phyloP scores from a whole-genome alignment of 306 rosid species.

The Inga oerstediana region DNA sequence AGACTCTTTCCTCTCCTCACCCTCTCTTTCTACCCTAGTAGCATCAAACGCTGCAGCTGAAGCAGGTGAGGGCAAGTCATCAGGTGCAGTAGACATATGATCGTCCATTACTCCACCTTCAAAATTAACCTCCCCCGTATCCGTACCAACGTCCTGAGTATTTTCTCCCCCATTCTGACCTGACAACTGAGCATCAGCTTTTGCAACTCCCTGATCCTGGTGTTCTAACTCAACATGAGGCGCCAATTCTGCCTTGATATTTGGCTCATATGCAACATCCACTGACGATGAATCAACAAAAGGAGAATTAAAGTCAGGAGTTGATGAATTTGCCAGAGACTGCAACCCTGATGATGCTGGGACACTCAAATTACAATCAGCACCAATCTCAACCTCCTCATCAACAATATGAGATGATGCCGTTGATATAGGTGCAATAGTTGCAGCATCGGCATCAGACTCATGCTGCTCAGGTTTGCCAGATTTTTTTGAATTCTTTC shows the following conservation, averaged over 20 bases:
- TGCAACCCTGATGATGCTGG: slow-evolving; percentile 47
- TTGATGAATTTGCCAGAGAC: slow-evolving; percentile 39
- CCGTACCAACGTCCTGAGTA: slow-evolving; percentile 32
- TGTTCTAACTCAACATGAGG: slow-evolving; percentile 39
- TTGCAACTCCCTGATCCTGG: slow-evolving; percentile 40
- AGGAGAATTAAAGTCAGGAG: slow-evolving; percentile 38
- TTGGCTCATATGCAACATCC: slow-evolving; percentile 28
- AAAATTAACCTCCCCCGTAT: slow-evolving; percentile 39
- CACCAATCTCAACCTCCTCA: slow-evolving; percentile 46
- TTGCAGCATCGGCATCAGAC: slow-evolving; percentile 53
- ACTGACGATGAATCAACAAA: slow-evolving; percentile 39
- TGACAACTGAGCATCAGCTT: slow-evolving; percentile 41
- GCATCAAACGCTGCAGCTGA: slow-evolving; percentile 35
- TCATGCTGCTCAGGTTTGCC: slow-evolving; percentile 55
- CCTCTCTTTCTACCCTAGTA: slow-evolving; percentile 35
- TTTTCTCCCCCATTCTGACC: slow-evolving; percentile 39
- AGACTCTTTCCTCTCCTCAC: slow-evolving; percentile 33
- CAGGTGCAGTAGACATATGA: slow-evolving; percentile 38
- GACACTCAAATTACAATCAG: slow-evolving; percentile 36
- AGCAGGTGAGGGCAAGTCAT: slow-evolving; percentile 34
- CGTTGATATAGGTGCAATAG: slow-evolving; percentile 34
- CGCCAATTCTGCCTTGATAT: slow-evolving; percentile 34
- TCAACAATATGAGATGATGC: slow-evolving; percentile 45
- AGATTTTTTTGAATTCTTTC: slow-evolving; percentile 66
- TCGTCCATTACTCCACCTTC: slow-evolving; percentile 39